A percentile compares a stretch with the other conserved stretches of the same genome.
These are phyloP conservation scores for Vigna nakashimae DNA, from an alignment of 306 rosid genomes.

Conservation along the genomic window DNA sequence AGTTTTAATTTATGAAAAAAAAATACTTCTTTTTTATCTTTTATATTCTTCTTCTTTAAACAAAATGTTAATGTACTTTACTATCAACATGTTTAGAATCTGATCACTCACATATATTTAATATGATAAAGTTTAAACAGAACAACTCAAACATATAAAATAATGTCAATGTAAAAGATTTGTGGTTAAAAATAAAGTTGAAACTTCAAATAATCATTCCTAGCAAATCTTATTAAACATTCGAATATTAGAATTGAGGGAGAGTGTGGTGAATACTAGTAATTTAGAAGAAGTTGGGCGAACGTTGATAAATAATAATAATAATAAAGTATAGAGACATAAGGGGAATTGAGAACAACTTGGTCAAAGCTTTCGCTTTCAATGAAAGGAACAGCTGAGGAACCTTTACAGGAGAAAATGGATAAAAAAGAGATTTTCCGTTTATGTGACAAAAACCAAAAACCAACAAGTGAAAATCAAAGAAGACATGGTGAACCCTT, in stretches of 20 bases:
- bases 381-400: slow-evolving; percentile 83
- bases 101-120: too few relatives aligned
- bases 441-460: slow-evolving; percentile 66
- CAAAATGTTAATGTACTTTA: too few relatives aligned
- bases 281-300: slow-evolving; percentile 43
- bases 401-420: slow-evolving; percentile 66
- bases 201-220: not conserved
- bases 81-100: too few relatives aligned
- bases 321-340: not conserved
- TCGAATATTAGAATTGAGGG: not conserved
- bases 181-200: not conserved
- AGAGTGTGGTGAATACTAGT: slow-evolving; percentile 24
- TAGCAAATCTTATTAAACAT: not conserved
- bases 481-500: slow-evolving; percentile 47
- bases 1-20: too few relatives aligned
- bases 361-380: slow-evolving; percentile 84
- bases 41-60: too few relatives aligned
- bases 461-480: slow-evolving; percentile 50
- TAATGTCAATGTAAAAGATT: too few relatives aligned
- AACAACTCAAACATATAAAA: too few relatives aligned
- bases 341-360: slow-evolving; percentile 12
- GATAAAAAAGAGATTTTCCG: slow-evolving; percentile 73
- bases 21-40: too few relatives aligned
- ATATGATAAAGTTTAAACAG: too few relatives aligned
- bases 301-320: slow-evolving; percentile 42